Base-by-base conservation (phyloP, 345 rosid genomes). In the Luvunga scandens region DNA sequence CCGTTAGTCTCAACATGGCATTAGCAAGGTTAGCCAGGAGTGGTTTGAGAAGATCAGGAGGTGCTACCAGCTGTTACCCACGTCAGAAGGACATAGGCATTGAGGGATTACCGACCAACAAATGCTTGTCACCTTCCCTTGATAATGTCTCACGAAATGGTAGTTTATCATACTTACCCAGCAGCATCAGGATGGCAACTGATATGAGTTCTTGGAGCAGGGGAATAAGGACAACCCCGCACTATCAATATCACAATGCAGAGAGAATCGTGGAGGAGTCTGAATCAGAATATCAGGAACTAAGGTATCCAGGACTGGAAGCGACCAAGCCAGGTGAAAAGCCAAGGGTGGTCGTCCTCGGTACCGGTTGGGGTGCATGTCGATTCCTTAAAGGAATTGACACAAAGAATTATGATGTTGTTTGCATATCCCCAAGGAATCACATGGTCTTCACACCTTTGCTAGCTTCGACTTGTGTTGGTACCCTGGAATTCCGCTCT, bases 401-500 rank as follows among this genome's bases (percentile, higher is more conserved):
- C 79, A 88, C 89, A 33, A 84, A 76, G 61, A 76, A 81, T 53
- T 90, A 88, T 61, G 97, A 92, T 74, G 75, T 80, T 71, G 97
- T 88, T 79, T 92, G 97, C 78, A 78, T 92, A n/a, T 90, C 97
- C 25, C 94, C 94, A 1, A 83, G 97, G 83, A 92, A 92, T 78
- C 97, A 92, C 90, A 90, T 92, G 97, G 97, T 92, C 21, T 90
- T 90, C 82, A 92, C 94, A 38, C 93, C 93, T 80, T 80, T 91
- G 81, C 95, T 91, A 39, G 93, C 95, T 78, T 90, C 95, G 36
- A 91, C 95, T 62, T 89, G 91, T 79, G 91, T 91, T 57, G 90
- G 94, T 42, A 96, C 99, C 24, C 90, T 94, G 31, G 99, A 94
- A 80, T 96, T 96, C 74, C 89, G 98, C 63, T 92, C 97, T 1